Evolutionary conservation across 2,329 filamentous ascomycete species (phyloP), one percentile per base, ranked within the genome.

Genomic region (Colletotrichum sp.): DNA sequence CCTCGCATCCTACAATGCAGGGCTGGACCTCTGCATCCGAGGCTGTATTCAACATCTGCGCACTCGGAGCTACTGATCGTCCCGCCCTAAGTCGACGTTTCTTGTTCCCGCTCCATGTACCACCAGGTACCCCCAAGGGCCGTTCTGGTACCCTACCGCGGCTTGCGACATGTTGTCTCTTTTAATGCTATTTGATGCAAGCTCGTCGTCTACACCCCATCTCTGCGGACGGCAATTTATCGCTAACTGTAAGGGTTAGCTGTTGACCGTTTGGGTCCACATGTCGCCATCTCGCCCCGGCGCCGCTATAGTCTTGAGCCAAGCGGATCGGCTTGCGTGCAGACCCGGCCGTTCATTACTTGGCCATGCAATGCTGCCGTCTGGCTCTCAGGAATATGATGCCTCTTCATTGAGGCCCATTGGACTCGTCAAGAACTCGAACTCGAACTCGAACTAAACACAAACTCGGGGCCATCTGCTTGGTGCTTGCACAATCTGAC

Each of bases 121-220:
- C 34, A 39, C 32, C 49, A 60, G 26, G 75, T 76, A 71, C 63
- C 39, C 34, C 28, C 18, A 52, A 32, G 68, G 10, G 24, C 28
- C 66, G 57, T 34, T 34, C 16, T 36, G 52, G 75, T 75, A 68
- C 66, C 59, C 21, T 63, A 16, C 52, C 30, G 57, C 60, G 66
- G 60, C 55, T 75, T 75, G 49, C 75, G 71, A 76, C 71, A 70
- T 68, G 71, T 68, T 75, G 64, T 71, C 60, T 74, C 72, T 62
- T 52, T 66, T 16, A 7, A 59, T 44, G n/a, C 44, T 32, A 69
- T 24, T 60, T 32, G 44, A 32, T 60, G 44, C 49, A 18, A 70
- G 57, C 18, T 32, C 30, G 34, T 21, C 49, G 21, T 57, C 18
- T 21, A 62, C 34, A 9, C 24, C 26, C 30, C 16, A 15, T 32